Evolutionary conservation across 768 basidiomycete genomes (phyloP).

Genomic region (Harrya chromipes): DNA sequence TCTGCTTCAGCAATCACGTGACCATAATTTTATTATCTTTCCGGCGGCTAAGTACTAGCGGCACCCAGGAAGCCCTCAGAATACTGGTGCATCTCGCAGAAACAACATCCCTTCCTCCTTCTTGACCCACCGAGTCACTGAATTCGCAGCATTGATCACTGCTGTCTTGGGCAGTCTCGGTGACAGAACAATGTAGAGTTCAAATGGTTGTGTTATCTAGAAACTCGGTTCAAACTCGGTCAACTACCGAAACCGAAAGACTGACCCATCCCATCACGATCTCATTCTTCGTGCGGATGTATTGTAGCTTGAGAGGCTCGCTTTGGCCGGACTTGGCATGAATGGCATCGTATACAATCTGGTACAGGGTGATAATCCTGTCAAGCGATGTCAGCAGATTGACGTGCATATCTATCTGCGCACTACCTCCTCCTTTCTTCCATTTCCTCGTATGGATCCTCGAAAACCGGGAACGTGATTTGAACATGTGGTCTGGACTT

Average conservation of each 20-base stretch:
- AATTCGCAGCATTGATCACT: slow-evolving; percentile 83
- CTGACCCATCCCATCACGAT: slow-evolving; percentile 93
- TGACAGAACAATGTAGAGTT: slow-evolving; percentile 82
- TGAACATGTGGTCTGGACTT: slow-evolving; percentile 90
- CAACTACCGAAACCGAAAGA: not conserved
- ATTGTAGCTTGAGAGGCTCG: slow-evolving; percentile 80
- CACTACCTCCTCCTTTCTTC: slow-evolving; percentile 60
- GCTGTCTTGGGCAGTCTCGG: slow-evolving; percentile 86
- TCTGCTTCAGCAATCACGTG: slow-evolving; percentile 21
- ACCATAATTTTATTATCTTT: not conserved
- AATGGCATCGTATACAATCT: slow-evolving; percentile 81
- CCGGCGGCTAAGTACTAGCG: too few relatives aligned
- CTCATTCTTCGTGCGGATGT: slow-evolving; percentile 81
- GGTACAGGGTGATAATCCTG: slow-evolving; percentile 85
- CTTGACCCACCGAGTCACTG: slow-evolving; percentile 87
- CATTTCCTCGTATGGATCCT: slow-evolving; percentile 72
- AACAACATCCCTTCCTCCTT: slow-evolving; percentile 82
- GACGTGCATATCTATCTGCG: not conserved
- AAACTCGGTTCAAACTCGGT: not conserved
- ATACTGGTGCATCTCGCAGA: slow-evolving; percentile 85
- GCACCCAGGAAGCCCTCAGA: slow-evolving; percentile 37
- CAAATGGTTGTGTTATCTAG: slow-evolving; percentile 92
- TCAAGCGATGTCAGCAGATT: slow-evolving; percentile 4
- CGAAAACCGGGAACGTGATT: slow-evolving; percentile 80
- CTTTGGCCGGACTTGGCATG: slow-evolving; percentile 88